Base-by-base conservation (phyloP, 176 grass and related monocot genomes). In the Aegilops umbellulata region DNA sequence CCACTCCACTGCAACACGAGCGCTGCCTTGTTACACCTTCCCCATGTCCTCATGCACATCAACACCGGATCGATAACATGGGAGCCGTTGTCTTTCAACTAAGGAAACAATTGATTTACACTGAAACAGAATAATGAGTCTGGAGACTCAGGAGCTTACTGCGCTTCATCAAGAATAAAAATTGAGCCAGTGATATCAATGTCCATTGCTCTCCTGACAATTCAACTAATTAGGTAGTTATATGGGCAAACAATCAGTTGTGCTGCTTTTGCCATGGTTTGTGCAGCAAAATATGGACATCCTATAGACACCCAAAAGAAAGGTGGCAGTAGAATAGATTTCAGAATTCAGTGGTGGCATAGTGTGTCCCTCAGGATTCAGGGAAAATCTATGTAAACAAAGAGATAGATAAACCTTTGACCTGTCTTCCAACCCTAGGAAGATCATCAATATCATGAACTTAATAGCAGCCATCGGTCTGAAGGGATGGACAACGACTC, bases 391-490 rank as follows among this genome's bases (percentile, higher is more conserved):
- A 31, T 4, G 11, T 17, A 67, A 86, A 13, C 32, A 85, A 79
- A 87, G 31, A 69, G 49, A 89, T 88, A 55, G 88, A 78, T 70
- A 60, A 39, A 98, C 95, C 95, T 78, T 98, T 98, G 17, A 93
- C 77, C 65, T 85, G 88, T 22, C 8, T 83, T 12, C 95, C 95
- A 61, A 98, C 76, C 83, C 83, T 95, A 25, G 95, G 86, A 23
- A 98, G 95, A 87, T 98, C 93, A 89, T 98, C 95, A 78, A 98
- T 98, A 81, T 98, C 95, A 65, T 95, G 95, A 90, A 95, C 89
- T 90, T 98, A 91, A 86, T 95, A 89, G 87, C 65, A 93, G 23
- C 95, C 95, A 81, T 93, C 93, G 68, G 77, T 95, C 80, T 95
- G 93, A 90, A 98, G 89, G 65, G 93, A 95, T 85, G 93, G 93